A percentile compares a stretch with the other conserved stretches of the same genome.
Evolutionary conservation across 148 eudicot genomes (phyloP).

Genomic region (Vaccinium corymbosum): DNA sequence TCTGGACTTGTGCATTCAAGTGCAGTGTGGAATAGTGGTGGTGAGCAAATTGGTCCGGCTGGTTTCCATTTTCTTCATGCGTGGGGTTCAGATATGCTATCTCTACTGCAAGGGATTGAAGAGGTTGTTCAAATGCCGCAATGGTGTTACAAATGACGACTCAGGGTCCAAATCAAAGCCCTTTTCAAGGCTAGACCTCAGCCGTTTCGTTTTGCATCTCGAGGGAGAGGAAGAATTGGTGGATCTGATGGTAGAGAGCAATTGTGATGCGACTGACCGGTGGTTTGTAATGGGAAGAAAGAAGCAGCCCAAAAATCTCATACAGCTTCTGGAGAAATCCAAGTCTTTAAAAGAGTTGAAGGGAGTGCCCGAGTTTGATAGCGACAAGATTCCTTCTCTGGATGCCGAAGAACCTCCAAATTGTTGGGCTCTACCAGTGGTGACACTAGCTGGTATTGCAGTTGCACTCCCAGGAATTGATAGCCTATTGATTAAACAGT

Average conservation of each 20-base stretch:
- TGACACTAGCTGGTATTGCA: constrained; percentile 48
- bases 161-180: neutral
- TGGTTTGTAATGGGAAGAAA: constrained; percentile 42
- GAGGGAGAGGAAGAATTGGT: constrained; percentile 50
- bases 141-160: neutral
- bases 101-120: constrained; percentile 13
- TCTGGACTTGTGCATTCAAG: constrained; percentile 27
- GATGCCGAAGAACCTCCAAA: constrained; percentile 47
- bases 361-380: constrained; percentile 39
- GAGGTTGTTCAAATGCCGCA: constrained; percentile 22
- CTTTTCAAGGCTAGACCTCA: constrained; percentile 23
- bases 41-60: constrained; percentile 37
- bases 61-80: constrained; percentile 30
- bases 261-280: constrained; percentile 29
- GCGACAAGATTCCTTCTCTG: constrained; percentile 32
- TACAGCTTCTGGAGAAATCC: constrained; percentile 31
- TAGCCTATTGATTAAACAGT: constrained; percentile 17
- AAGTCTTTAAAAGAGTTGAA: constrained; percentile 10
- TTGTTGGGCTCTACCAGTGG: constrained; percentile 57
- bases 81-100: constrained; percentile 16
- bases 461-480: constrained; percentile 34
- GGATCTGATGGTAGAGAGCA: constrained; percentile 34
- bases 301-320: constrained; percentile 35
- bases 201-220: constrained; percentile 42
- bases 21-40: constrained; percentile 37